Conservation (phyloP, 192 early-diverging fungal genomes). For the Umbelopsis sp. region DNA sequence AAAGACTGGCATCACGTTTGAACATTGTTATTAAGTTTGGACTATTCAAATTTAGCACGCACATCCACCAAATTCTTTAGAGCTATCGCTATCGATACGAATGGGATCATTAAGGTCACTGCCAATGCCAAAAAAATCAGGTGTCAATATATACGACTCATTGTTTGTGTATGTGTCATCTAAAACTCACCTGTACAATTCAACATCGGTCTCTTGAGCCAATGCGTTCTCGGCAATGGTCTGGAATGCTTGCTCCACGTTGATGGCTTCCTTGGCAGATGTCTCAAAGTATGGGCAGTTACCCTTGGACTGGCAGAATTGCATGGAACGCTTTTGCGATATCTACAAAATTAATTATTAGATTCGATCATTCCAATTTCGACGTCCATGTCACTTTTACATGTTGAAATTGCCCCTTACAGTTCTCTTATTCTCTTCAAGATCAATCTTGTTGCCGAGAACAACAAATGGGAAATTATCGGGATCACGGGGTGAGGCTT, state of each 20-base stretch:
- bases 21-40: background rate
- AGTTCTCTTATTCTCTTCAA: conserved; percentile 90
- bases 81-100: conserved; percentile 78
- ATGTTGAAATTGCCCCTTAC: conserved; percentile 39
- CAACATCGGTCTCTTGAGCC: conserved; percentile 88
- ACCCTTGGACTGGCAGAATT: conserved; percentile 96
- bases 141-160: background rate
- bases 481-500: conserved; percentile 89
- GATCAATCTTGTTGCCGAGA: conserved; percentile 97
- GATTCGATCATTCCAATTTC: background rate
- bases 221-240: conserved; percentile 94
- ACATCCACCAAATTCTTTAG: conserved; percentile 61
- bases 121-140: conserved; percentile 16
- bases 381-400: background rate
- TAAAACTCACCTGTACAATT: conserved; percentile 57
- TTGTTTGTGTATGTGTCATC: too few species aligned
- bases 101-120: conserved; percentile 92
- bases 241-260: conserved; percentile 97
- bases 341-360: conserved; percentile 53
- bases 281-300: conserved; percentile 99
- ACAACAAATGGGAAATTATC: conserved; percentile 99
- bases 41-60: conserved; percentile 58
- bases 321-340: conserved; percentile 95
- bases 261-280: conserved; percentile 96
- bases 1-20: background rate